A percentile compares a stretch with the other conserved stretches of the same genome.
Evolutionary conservation across 768 basidiomycete genomes (phyloP).

Genomic region (Boletus pseudo-olivaceus): DNA sequence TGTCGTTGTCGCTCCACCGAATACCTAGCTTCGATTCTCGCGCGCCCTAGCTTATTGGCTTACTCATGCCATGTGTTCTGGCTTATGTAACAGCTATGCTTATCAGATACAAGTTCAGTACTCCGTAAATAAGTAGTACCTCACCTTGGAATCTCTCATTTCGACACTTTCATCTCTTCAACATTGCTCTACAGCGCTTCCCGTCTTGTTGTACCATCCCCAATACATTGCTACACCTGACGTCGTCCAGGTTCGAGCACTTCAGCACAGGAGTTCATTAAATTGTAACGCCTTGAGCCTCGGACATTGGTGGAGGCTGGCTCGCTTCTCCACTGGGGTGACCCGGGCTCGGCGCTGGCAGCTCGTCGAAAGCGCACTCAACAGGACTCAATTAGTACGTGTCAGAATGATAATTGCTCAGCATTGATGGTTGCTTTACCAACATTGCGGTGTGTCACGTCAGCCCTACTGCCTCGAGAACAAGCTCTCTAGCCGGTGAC

Average conservation of each 20-base stretch:
- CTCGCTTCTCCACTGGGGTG: too few relatives aligned
- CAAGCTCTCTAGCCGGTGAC: background rate
- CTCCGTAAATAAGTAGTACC: too few relatives aligned
- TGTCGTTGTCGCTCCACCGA: background rate
- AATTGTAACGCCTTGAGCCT: background rate
- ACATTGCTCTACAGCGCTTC: background rate
- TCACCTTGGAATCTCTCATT: too few relatives aligned
- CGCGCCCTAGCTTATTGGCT: background rate
- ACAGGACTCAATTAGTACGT: background rate
- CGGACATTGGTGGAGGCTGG: background rate
- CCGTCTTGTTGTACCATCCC: too few relatives aligned
- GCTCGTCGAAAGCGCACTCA: background rate
- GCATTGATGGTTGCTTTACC: background rate
- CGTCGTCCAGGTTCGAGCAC: background rate
- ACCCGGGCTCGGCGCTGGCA: background rate
- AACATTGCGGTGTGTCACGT: background rate
- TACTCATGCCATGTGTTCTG: too few relatives aligned
- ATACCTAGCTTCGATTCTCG: background rate
- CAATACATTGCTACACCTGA: too few relatives aligned
- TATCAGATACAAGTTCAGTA: background rate
- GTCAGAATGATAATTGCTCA: background rate
- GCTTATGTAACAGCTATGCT: background rate
- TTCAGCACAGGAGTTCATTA: too few relatives aligned
- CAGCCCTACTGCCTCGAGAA: background rate
- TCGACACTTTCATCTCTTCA: background rate